Evolutionary conservation across 805 yeast genomes (phyloP).

Genomic region (Monosporozyma yasuniensis): DNA sequence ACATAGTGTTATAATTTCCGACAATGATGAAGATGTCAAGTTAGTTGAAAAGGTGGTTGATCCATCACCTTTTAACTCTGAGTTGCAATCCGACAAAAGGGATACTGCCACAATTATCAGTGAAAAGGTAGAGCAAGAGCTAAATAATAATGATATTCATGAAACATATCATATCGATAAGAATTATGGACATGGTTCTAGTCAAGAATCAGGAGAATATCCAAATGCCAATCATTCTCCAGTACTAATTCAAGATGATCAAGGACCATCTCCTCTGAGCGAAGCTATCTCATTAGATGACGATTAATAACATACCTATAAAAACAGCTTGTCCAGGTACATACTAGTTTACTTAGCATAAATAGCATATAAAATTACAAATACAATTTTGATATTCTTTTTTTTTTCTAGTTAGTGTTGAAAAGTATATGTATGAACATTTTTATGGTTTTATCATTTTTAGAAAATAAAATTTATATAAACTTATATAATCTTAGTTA

Average conservation of each 20-base stretch:
- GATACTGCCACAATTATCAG: constrained; percentile 1
- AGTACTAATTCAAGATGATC: neutral
- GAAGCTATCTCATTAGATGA: constrained; percentile 6
- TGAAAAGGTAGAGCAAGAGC: constrained; percentile 1
- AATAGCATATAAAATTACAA: neutral
- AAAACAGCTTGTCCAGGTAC: neutral
- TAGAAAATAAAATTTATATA: neutral
- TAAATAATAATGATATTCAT: constrained; percentile 1
- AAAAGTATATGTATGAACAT: neutral
- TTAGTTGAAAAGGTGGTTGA: constrained; percentile 8
- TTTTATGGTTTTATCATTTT: neutral
- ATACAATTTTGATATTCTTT: neutral
- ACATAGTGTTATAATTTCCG: constrained; percentile 13
- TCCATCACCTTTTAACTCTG: neutral
- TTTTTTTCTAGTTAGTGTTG: neutral
- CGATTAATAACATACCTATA: neutral
- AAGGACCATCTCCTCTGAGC: neutral
- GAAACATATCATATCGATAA: neutral
- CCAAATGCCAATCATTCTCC: neutral
- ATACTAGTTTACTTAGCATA: neutral
- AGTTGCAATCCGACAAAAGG: neutral
- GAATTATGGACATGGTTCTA: neutral
- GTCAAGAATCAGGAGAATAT: neutral
- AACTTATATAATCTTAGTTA: neutral
- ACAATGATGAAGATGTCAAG: constrained; percentile 17